Evolutionary conservation across 768 basidiomycete species (phyloP).

Genomic region (Podaxis sp.): DNA sequence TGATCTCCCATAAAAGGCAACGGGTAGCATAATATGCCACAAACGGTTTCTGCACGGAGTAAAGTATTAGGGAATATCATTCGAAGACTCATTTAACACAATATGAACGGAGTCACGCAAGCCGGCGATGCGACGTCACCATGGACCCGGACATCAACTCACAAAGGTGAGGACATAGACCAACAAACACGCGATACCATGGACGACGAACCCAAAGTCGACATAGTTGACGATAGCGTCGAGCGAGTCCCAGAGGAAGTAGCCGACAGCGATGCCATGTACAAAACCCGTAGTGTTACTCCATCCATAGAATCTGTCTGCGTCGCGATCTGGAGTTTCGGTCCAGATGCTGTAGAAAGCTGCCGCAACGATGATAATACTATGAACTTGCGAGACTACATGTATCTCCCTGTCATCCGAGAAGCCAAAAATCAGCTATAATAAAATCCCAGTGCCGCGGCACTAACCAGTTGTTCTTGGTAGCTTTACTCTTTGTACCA

Average conservation of each 20-base stretch:
- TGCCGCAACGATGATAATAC: conserved; percentile 60
- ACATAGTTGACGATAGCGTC: conserved; percentile 66
- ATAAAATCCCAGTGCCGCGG: not conserved
- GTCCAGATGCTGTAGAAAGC: conserved; percentile 46
- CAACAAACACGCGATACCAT: conserved; percentile 65
- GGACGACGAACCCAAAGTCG: conserved; percentile 71
- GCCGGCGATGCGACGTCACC: conserved; percentile 4
- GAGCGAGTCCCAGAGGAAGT: conserved; percentile 82
- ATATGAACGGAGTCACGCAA: not conserved
- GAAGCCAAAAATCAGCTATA: conserved; percentile 12
- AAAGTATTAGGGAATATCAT: not conserved
- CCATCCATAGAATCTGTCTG: conserved; percentile 79
- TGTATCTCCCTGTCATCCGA: conserved; percentile 52
- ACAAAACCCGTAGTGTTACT: conserved; percentile 51
- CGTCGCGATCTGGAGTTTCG: conserved; percentile 36
- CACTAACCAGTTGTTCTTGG: conserved; percentile 56
- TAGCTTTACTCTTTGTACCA: conserved; percentile 39
- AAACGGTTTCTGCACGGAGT: conserved; percentile 54
- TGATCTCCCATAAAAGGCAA: conserved; percentile 82
- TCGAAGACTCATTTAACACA: not conserved
- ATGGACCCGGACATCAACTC: conserved; percentile 21
- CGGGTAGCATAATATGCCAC: conserved; percentile 73
- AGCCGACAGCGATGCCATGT: conserved; percentile 67
- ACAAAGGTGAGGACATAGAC: conserved; percentile 74
- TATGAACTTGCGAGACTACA: conserved; percentile 70